Evolutionary conservation across 768 basidiomycete genomes (phyloP), one percentile per base, ranked within the genome.

Genomic region (Austroboletus festivus): DNA sequence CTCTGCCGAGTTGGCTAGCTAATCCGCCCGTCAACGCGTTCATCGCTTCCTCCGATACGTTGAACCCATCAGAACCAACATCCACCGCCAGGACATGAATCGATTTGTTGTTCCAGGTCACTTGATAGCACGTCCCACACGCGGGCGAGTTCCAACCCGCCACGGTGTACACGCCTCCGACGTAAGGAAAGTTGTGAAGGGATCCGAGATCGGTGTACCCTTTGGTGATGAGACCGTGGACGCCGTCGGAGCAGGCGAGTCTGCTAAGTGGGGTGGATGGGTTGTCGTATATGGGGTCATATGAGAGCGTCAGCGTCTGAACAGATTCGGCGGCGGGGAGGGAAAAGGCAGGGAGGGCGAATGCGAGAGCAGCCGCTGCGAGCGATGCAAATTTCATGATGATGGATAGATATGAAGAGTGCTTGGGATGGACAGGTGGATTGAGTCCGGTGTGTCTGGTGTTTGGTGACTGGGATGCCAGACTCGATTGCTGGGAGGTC

Each of bases 31-130:
- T 82, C 49, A 83, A 62, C 28, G 59, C 55, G 50, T 82, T 73
- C 78, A 82, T 76, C n/a, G 80, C 79, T 15, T 53, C 61, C 52
- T 72, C 53, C 1, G 77, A 73, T 21, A 81, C 61, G 50, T 76
- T 37, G 18, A 37, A 37, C 7, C 18, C 35, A 12, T 37, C 18
- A 18, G 4, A 4, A 13, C 56, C 53, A 15, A 40, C 42, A 30
- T 71, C 70, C 9, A 71, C 58, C 7, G 69, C 70, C 44, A 66
- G 45, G 8, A 63, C 39, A 12, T 16, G 1, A 33, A 72, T 38
- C 2, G 53, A 59, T 3, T 2, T 55, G 31, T 16, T 39, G 3
- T 42, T 46, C 30, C 64, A 71, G 8, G 61, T 71, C 44, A 69
- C 41, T 1, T 55, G 4, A 42, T 64, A 68, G 37, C 68, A 72